Base-by-base conservation (phyloP, 2,329 filamentous ascomycete species). In the Phialemoniopsis sp. region DNA sequence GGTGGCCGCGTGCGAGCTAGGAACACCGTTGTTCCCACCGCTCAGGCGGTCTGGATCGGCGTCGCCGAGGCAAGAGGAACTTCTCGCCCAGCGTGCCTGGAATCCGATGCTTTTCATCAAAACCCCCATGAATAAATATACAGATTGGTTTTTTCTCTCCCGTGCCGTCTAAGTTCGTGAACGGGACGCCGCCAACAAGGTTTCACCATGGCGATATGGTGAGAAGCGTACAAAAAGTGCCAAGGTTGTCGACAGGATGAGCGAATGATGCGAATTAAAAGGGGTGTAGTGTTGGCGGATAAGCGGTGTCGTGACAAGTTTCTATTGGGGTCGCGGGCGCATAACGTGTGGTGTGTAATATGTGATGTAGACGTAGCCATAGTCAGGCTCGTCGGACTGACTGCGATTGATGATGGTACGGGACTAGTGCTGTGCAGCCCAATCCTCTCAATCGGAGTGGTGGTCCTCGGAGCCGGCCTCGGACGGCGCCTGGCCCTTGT, bases 401-500 rank as follows among this genome's bases (percentile, higher is more conserved):
- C n/a, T n/a, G n/a, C n/a, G n/a, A n/a, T n/a, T n/a, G n/a, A n/a
- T n/a, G n/a, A n/a, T n/a, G n/a, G n/a, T n/a, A n/a, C 21, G 37
- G 16, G n/a, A 18, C 29, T 41, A 32, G 26, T 14, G 17, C 12
- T 32, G 32, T 16, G 18, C 12, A 28, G 14, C 28, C 14, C 15
- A 7, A 15, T 18, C 8, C 17, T 21, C n/a, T 50, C 63, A 79
- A 43, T 80, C 77, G 2, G 78, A 82, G 40, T 81, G 71, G 46
- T 78, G 75, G 44, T 80, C 77, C 51, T 82, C 78, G 6, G 78
- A 82, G 19, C 78, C 79, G 18, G 77, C 72, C 48, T 82, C 79
- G 3, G 79, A 82, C 34, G 69, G 73, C 9, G 73, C 64, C 36
- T 88, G 85, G 53, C 84, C 82, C 66, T 89, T 93, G 73, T 98